Conservation (phyloP, 2,329 filamentous ascomycete species). For the Talaromyces sp. region DNA sequence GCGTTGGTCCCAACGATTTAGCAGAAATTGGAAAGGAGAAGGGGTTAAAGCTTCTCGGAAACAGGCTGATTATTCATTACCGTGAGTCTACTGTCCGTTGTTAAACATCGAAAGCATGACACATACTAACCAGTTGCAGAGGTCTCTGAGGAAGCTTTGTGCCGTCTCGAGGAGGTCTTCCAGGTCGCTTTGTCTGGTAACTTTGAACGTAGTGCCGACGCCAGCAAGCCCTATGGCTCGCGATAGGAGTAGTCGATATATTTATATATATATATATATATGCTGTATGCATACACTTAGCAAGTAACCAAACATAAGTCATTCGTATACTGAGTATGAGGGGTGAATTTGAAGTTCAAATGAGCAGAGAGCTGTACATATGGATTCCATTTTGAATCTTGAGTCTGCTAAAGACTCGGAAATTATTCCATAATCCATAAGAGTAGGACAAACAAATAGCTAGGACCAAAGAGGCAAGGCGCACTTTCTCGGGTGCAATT, state of each 20-base stretch:
- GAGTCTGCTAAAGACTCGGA: too few species aligned
- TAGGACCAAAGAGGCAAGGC: background rate
- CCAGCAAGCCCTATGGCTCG: constrained; percentile 31
- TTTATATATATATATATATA: too few species aligned
- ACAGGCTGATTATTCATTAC: constrained; percentile 64
- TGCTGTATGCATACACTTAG: background rate
- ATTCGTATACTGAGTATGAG: background rate
- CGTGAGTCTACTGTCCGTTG: constrained; percentile 34
- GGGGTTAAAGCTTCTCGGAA: constrained; percentile 53
- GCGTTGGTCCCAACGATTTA: constrained; percentile 50
- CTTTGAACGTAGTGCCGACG: constrained; percentile 29
- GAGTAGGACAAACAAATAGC: background rate
- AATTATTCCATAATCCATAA: too few species aligned
- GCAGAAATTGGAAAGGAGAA: constrained; percentile 52
- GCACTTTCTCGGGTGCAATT: background rate
- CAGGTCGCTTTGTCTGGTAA: constrained; percentile 31
- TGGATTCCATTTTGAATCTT: too few species aligned
- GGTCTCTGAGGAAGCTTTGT: constrained; percentile 61
- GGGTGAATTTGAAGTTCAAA: background rate
- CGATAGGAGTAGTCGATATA: constrained; percentile 13
- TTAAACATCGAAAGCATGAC: background rate
- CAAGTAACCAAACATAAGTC: background rate
- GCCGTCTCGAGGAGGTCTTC: constrained; percentile 54
- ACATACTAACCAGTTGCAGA: constrained; percentile 38
- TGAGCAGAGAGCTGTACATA: background rate